Base-by-base conservation (phyloP, 805 yeast genomes). In the Ogataea thermomethanolica region DNA sequence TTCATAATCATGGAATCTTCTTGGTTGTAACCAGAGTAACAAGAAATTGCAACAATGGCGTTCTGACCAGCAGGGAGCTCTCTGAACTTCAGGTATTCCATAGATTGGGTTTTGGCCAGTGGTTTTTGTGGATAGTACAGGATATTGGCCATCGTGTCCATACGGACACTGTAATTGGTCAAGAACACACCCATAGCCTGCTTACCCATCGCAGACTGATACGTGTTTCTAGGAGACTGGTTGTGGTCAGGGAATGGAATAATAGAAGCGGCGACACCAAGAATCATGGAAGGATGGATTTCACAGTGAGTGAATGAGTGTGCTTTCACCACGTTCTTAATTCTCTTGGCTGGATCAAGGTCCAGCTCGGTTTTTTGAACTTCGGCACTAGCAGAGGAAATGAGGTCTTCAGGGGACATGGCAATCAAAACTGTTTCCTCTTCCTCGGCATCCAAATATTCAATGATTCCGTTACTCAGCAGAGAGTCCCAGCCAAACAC, bases 1-100 rank as follows among this genome's bases (percentile, higher is more conserved):
- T 93, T 93, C 99, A 93, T 93, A 71, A 93, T 93, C 93, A 93
- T 88, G 29, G 99, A 93, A 84, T 93, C 99, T 84, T 93, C 99
- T 74, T 93, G 99, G 67, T 93, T 93, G 68, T 93, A 93, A 60
- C 99, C 99, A 29, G 96, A 86, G 68, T 93, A 93, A 77, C 99
- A 93, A 31, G 95, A 79, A 74, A 93, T 93, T 22, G 99, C 99
- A 33, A 93, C 99, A 66, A 93, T 81, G 21, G 99, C 99, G 62
- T 93, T 93, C 71, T 93, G 99, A 44, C 99, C 99, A 45, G 99
- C 99, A 27, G 99, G 99, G 49, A 93, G 74, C 67, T 93, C 99
- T 71, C 99, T 79, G 71, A 93, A 93, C 69, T 93, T 91, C 70
- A 93, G 74, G 61, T 83, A 86, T 66, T 93, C 99, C 99, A 93